Base-by-base conservation (phyloP, 2,329 filamentous ascomycete species). In the Orbilia quercus region DNA sequence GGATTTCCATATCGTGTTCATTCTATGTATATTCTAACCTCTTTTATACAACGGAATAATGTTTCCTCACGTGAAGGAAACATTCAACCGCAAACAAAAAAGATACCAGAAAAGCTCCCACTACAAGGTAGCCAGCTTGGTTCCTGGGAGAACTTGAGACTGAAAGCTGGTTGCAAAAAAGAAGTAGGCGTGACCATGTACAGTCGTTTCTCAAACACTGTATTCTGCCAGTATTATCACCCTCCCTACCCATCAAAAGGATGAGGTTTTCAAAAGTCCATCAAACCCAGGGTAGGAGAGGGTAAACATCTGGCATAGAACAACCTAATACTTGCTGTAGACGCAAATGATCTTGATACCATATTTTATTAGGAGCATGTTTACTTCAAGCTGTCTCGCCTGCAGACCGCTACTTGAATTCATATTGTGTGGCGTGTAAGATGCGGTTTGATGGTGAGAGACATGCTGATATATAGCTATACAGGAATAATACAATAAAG, bases 251-350 rank as follows among this genome's bases (percentile, higher is more conserved):
- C 62, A 74, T 50, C 38, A 67, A 59, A 59, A 40, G 53, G 50
- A 45, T 55, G 22, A 47, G 23, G 40, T 20, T 28, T 51, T 42
- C 6, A 38, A 64, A 64, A 64, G 36, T 44, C 36, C 44, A 25
- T 54, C 44, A 22, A 20, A 67, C 47, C 69, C 69, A 74, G 69
- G 69, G 69, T 74, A 74, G 69, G 62, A 38, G 69, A 67, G 69
- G 69, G 63, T 74, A 74, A 74, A 74, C 69, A 54, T 74, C 69
- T 67, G 69, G 69, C 69, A 67, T 57, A 74, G 54, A 74, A 74
- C n/a, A 62, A 65, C 47, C 31, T 6, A 38, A 53, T 44, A 18
- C 44, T 38, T 23, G 38, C 11, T 14, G 25, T 48, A 44, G 38
- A 36, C 14, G 14, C 40, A 7, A 54, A 47, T 54, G 7, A 54